Evolutionary conservation across 2,329 filamentous ascomycete species (phyloP).

Genomic region (Lecanosticta acicola): DNA sequence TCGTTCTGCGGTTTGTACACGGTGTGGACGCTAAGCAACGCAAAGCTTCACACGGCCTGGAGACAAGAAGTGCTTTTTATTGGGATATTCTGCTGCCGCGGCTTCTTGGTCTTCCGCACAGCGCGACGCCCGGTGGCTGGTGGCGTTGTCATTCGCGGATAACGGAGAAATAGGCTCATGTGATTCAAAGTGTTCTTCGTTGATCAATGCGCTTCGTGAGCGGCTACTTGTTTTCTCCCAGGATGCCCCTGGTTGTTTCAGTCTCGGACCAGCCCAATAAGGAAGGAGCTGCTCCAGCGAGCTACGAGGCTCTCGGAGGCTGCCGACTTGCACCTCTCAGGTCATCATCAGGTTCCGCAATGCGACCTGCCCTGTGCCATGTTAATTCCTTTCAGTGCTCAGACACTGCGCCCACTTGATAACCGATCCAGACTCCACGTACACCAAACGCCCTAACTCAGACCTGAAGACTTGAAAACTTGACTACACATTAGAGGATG

Average conservation of each 20-base stretch:
- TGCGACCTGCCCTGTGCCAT: no score
- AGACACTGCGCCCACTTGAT: no score
- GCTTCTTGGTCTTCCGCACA: background rate
- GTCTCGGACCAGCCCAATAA: background rate
- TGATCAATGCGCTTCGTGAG: background rate
- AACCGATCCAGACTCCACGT: background rate
- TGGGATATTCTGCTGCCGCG: background rate
- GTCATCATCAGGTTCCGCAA: no score
- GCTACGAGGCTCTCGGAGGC: no score
- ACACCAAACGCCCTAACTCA: background rate
- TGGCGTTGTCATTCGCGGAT: background rate
- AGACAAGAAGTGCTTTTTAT: background rate
- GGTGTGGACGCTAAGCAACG: background rate
- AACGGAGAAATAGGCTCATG: background rate
- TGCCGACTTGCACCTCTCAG: no score
- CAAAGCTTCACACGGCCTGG: background rate
- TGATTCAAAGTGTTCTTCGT: background rate
- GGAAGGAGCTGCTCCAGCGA: background rate
- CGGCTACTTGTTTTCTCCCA: background rate
- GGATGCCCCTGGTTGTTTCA: background rate
- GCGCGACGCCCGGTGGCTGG: background rate
- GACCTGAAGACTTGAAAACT: background rate
- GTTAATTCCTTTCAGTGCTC: no score
- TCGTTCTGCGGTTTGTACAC: background rate
- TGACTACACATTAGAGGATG: slow-evolving; percentile 2